phyloP scores from a whole-genome alignment of 805 yeast species.

The Candida michaelii region DNA sequence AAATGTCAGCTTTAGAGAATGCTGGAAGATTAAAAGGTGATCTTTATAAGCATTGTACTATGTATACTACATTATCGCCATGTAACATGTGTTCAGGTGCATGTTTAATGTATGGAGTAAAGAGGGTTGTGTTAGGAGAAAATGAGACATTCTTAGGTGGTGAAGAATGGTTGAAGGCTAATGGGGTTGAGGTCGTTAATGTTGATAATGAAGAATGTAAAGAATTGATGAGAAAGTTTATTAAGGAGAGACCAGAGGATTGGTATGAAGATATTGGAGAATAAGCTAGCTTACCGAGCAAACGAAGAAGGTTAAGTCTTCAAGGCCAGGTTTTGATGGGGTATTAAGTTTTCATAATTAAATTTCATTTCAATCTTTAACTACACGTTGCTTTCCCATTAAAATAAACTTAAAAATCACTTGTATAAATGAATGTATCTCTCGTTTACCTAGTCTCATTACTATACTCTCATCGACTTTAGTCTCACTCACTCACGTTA shows the following conservation, averaged over 20 bases:
- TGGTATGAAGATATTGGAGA: slow-evolving; percentile 83
- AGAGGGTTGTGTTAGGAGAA: slow-evolving; percentile 87
- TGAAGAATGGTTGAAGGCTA: slow-evolving; percentile 64
- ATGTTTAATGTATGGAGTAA: slow-evolving; percentile 81
- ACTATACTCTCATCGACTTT: no score
- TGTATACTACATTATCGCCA: slow-evolving; percentile 91
- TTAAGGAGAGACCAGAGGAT: slow-evolving; percentile 69
- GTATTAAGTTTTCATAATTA: no score
- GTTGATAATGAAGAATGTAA: slow-evolving; percentile 61
- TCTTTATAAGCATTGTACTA: slow-evolving; percentile 79
- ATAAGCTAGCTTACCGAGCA: neutral
- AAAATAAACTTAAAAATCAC: no score
- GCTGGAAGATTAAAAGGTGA: slow-evolving; percentile 86
- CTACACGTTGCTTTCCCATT: no score
- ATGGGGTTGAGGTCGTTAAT: slow-evolving; percentile 75
- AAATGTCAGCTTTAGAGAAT: slow-evolving; percentile 82
- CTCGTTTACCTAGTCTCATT: no score
- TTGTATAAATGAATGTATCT: no score
- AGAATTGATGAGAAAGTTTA: slow-evolving; percentile 74
- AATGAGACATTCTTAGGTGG: slow-evolving; percentile 81
- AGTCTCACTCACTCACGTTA: neutral
- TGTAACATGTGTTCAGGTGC: slow-evolving; percentile 97
- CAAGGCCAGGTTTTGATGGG: no score
- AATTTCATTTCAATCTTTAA: no score
- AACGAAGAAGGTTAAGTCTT: no score